These are phyloP conservation scores for Elsinoe necatrix DNA, from an alignment of 2,329 filamentous ascomycete genomes.

Conservation along the genomic window DNA sequence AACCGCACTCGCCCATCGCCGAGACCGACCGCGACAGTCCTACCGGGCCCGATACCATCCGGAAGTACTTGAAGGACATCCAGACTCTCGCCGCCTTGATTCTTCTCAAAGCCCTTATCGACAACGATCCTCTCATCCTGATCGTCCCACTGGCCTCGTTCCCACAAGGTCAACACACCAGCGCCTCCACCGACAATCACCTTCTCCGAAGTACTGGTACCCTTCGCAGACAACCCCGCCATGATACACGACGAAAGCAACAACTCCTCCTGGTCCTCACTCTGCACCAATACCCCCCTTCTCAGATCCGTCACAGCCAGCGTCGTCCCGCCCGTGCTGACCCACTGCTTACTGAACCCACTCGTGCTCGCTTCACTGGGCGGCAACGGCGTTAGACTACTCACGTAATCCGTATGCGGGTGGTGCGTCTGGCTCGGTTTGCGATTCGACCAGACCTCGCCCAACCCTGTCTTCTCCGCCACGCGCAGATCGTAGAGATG, in stretches of 20 bases:
- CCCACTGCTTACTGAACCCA: slow-evolving; percentile 88
- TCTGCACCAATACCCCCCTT: slow-evolving; percentile 74
- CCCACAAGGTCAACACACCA: slow-evolving; percentile 86
- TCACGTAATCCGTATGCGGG: slow-evolving; percentile 89
- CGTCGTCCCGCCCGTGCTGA: slow-evolving; percentile 86
- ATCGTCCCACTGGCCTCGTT: slow-evolving; percentile 90
- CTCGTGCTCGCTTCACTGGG: slow-evolving; percentile 72
- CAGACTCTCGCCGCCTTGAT: slow-evolving; percentile 64
- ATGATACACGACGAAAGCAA: slow-evolving; percentile 74
- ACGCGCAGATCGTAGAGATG: slow-evolving; percentile 76
- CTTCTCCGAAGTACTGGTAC: slow-evolving; percentile 58
- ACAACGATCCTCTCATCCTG: slow-evolving; percentile 83
- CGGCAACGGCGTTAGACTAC: slow-evolving; percentile 75
- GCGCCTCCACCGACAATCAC: slow-evolving; percentile 68
- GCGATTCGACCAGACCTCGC: slow-evolving; percentile 40
- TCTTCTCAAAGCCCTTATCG: slow-evolving; percentile 40
- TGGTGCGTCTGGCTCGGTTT: slow-evolving; percentile 71
- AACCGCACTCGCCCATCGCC: slow-evolving; percentile 73
- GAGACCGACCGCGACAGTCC: slow-evolving; percentile 69
- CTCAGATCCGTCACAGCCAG: slow-evolving; percentile 83
- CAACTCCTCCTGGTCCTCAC: slow-evolving; percentile 92
- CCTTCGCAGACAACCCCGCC: slow-evolving; percentile 61
- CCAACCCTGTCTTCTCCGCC: slow-evolving; percentile 18
- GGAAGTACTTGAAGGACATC: slow-evolving; percentile 70
- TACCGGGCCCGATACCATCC: slow-evolving; percentile 58